Conservation (phyloP, 352 stramenopile genomes). For the Phytophthora parvispora region DNA sequence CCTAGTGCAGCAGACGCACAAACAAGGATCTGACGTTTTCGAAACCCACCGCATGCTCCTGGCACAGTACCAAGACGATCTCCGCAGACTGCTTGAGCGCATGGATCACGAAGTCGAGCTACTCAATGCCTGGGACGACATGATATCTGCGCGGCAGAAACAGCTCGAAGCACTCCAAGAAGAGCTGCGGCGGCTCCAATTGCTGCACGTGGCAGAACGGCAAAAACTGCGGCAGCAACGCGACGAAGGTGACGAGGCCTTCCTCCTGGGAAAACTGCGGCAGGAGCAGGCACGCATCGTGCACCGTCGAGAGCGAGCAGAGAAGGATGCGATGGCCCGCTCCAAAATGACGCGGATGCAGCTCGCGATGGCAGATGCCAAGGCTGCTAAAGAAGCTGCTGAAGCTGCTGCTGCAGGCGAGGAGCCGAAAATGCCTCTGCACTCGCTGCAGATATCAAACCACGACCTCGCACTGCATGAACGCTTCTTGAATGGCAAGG, state of each 20-base stretch:
- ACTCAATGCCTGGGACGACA: constrained; percentile 76
- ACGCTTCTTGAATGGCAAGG: constrained; percentile 76
- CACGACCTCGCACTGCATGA: constrained; percentile 76
- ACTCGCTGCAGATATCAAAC: constrained; percentile 80
- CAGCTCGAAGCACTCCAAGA: constrained; percentile 73
- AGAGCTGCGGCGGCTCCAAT: constrained; percentile 60
- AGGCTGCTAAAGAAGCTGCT: constrained; percentile 23
- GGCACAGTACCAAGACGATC: constrained; percentile 64
- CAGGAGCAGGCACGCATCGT: constrained; percentile 60
- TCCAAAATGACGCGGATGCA: constrained; percentile 46
- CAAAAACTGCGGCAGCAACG: constrained; percentile 70
- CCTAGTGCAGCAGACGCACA: constrained; percentile 52
- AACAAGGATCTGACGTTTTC: constrained; percentile 51
- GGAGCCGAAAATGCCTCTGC: constrained; percentile 52
- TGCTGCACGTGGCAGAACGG: constrained; percentile 71
- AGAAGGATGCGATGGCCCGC: constrained; percentile 49
- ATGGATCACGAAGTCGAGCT: constrained; percentile 61
- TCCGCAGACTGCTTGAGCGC: constrained; percentile 60
- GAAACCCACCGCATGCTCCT: constrained; percentile 54
- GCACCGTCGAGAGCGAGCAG: constrained; percentile 50
- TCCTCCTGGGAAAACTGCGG: constrained; percentile 70
- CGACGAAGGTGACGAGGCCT: constrained; percentile 70
- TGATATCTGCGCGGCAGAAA: constrained; percentile 65
- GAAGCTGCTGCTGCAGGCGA: constrained; percentile 22
- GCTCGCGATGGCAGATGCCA: constrained; percentile 26